phyloP scores from a whole-genome alignment of 2,329 filamentous ascomycete genomes.

The Tolypocladium paradoxum region DNA sequence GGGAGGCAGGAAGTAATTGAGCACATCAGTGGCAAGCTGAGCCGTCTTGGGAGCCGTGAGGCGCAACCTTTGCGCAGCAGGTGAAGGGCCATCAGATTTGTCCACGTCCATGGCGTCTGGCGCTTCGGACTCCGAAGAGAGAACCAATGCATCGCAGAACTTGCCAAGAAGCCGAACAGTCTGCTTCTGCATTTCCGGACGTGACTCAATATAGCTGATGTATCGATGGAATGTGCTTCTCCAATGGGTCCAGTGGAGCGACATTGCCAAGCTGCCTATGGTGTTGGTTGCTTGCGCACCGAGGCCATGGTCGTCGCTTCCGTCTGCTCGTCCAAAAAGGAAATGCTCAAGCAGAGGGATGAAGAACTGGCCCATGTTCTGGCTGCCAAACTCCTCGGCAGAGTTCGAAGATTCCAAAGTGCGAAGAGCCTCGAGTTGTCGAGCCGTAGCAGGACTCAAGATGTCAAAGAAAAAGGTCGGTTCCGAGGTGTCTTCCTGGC shows the following conservation, averaged over 20 bases:
- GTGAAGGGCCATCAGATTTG: slow-evolving; percentile 12
- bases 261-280: slow-evolving; percentile 62
- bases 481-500: slow-evolving; percentile 53
- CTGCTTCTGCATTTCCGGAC: slow-evolving; percentile 75
- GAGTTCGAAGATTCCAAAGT: slow-evolving; percentile 60
- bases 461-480: slow-evolving; percentile 86
- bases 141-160: slow-evolving; percentile 65
- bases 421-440: slow-evolving; percentile 73
- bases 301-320: slow-evolving; percentile 69
- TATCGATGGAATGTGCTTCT: slow-evolving; percentile 75
- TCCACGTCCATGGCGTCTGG: slow-evolving; percentile 33
- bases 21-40: slow-evolving; percentile 63
- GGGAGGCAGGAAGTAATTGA: slow-evolving; percentile 64
- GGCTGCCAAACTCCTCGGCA: slow-evolving; percentile 55
- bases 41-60: slow-evolving; percentile 54
- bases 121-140: slow-evolving; percentile 34
- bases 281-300: slow-evolving; percentile 78
- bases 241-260: slow-evolving; percentile 85
- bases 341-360: slow-evolving; percentile 91
- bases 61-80: slow-evolving; percentile 38
- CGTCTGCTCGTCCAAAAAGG: slow-evolving; percentile 69
- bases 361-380: slow-evolving; percentile 77
- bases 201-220: slow-evolving; percentile 68
- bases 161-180: slow-evolving; percentile 73
- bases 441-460: slow-evolving; percentile 77